Percentiles rank a stretch among this genome's conserved stretches.
Conservation (phyloP, 768 basidiomycete species). For the Tulasnella sp. region DNA sequence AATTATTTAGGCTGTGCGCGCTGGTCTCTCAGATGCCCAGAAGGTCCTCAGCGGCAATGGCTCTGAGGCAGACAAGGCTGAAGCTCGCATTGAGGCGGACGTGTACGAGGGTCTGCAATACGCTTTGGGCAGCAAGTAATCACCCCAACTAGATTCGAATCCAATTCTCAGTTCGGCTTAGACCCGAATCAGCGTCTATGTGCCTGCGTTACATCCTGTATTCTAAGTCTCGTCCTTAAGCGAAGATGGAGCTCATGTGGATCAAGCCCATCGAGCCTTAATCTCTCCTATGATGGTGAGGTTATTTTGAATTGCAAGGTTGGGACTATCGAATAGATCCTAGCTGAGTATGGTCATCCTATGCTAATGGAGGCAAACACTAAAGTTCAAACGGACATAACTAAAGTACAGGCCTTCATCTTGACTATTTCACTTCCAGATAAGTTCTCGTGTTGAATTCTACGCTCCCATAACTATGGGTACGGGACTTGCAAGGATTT, state of each 20-base stretch:
- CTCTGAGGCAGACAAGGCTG: slow-evolving; percentile 85
- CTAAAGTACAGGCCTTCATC: too few species aligned
- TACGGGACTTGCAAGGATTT: too few species aligned
- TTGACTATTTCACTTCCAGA: too few species aligned
- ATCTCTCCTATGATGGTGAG: background rate
- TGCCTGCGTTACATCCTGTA: background rate
- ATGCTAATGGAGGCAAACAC: too few species aligned
- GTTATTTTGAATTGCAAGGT: background rate
- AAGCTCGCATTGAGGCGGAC: slow-evolving; percentile 89
- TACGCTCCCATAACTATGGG: too few species aligned
- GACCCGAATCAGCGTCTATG: background rate
- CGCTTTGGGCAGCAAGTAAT: slow-evolving; percentile 39
- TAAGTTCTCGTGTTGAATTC: too few species aligned
- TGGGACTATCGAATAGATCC: too few species aligned
- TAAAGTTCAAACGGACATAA: too few species aligned
- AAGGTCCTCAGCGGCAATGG: slow-evolving; percentile 72
- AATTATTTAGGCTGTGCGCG: slow-evolving; percentile 62
- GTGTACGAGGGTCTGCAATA: slow-evolving; percentile 94
- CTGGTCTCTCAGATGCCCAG: slow-evolving; percentile 81
- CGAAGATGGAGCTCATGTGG: background rate
- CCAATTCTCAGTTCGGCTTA: background rate
- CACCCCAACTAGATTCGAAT: background rate
- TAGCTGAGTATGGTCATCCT: too few species aligned
- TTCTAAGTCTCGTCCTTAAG: background rate
- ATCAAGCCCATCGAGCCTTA: background rate